Evolutionary conservation across 2,329 filamentous ascomycete genomes (phyloP).

Genomic region (Xylaria sp.): DNA sequence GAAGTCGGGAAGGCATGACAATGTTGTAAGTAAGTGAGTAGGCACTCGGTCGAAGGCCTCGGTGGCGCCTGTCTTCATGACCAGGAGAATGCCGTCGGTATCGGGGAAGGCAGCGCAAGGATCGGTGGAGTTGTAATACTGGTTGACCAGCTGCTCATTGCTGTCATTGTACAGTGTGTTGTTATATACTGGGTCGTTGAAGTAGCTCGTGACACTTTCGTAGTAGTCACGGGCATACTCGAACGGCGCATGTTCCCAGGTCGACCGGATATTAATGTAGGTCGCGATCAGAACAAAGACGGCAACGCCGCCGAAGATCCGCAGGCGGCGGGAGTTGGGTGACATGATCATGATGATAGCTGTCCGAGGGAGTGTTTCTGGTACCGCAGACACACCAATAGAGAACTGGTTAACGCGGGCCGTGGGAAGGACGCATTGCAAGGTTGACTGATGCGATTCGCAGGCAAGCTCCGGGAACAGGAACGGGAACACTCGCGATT

Average conservation of each 20-base stretch:
- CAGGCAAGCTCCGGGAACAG: too few species aligned
- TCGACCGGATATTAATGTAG: slow-evolving; percentile 32
- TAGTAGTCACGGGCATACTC: slow-evolving; percentile 37
- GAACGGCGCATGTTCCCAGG: slow-evolving; percentile 31
- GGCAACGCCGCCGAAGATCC: slow-evolving; percentile 32
- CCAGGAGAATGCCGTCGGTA: slow-evolving; percentile 49
- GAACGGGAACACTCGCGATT: too few species aligned
- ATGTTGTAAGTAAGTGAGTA: slow-evolving; percentile 56
- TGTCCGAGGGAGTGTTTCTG: neutral
- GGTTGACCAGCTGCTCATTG: slow-evolving; percentile 38
- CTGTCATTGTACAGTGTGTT: slow-evolving; percentile 44
- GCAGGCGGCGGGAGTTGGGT: slow-evolving; percentile 35
- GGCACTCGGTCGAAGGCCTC: slow-evolving; percentile 58
- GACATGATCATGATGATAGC: slow-evolving; percentile 32
- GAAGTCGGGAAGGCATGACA: slow-evolving; percentile 57
- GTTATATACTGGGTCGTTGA: slow-evolving; percentile 39
- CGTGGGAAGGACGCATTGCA: slow-evolving; percentile 11
- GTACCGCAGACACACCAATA: slow-evolving; percentile 10
- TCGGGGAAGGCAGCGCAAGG: slow-evolving; percentile 47
- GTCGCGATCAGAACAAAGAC: slow-evolving; percentile 28
- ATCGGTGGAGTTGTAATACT: slow-evolving; percentile 41
- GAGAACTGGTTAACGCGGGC: slow-evolving; percentile 4
- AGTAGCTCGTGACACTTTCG: slow-evolving; percentile 33
- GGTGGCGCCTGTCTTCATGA: slow-evolving; percentile 63
- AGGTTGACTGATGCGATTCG: neutral